Evolutionary conservation across 108 stramenopile genomes (phyloP).

Genomic region (Fragilariopsis cylindrus): DNA sequence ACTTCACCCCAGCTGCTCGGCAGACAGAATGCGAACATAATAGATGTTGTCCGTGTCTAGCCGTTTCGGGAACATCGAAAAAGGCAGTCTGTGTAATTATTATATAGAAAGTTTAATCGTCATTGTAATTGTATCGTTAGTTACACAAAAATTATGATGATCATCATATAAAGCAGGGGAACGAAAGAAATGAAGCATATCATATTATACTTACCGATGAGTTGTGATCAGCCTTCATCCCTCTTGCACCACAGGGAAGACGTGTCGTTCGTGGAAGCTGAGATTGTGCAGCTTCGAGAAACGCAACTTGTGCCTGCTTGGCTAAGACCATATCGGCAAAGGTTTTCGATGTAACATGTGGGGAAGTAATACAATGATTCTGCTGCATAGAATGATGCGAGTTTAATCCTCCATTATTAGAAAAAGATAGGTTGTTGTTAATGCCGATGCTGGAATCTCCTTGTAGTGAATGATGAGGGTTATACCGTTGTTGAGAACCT

Average conservation of each 20-base stretch:
- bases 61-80: conserved; percentile 65
- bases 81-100: conserved; percentile 49
- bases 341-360: background rate
- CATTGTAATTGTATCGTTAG: background rate
- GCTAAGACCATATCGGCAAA: conserved; percentile 9
- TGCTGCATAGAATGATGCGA: background rate
- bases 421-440: background rate
- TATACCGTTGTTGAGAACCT: background rate
- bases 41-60: conserved; percentile 68
- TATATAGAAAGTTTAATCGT: conserved; percentile 3
- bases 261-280: conserved; percentile 6
- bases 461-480: background rate
- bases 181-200: background rate
- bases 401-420: background rate
- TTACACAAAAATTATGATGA: no score
- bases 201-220: conserved; percentile 45
- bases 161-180: background rate
- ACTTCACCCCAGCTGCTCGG: conserved; percentile 74
- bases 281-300: background rate
- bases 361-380: background rate
- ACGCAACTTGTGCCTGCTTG: conserved; percentile 16
- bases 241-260: conserved; percentile 75
- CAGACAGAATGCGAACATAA: conserved; percentile 69
- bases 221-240: conserved; percentile 79
- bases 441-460: background rate